Evolutionary conservation across 2,329 filamentous ascomycete genomes (phyloP).

Genomic region (Hypoxylon sp.): DNA sequence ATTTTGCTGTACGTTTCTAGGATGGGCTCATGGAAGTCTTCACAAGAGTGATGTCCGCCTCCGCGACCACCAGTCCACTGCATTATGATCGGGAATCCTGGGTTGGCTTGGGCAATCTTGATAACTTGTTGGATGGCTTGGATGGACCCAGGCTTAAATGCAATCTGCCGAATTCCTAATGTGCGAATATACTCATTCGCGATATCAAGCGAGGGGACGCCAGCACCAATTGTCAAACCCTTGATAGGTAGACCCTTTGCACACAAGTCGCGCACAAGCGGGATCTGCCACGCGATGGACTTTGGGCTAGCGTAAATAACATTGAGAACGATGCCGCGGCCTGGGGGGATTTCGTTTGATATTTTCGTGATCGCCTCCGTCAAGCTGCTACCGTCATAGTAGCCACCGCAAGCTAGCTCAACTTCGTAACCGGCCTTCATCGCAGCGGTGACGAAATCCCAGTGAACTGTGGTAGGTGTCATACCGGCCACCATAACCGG

Average conservation of each 20-base stretch:
- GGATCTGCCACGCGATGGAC: constrained; percentile 62
- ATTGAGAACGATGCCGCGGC: constrained; percentile 61
- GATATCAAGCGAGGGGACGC: constrained; percentile 57
- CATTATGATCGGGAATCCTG: constrained; percentile 54
- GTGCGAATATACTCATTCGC: constrained; percentile 56
- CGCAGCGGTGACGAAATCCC: constrained; percentile 61
- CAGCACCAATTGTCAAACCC: constrained; percentile 57
- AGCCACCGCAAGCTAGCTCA: constrained; percentile 55
- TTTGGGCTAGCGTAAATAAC: constrained; percentile 63
- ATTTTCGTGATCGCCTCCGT: constrained; percentile 56
- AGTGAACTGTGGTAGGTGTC: constrained; percentile 56
- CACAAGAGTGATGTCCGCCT: constrained; percentile 59
- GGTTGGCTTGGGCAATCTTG: constrained; percentile 56
- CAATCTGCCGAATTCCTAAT: constrained; percentile 56
- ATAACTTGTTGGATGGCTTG: constrained; percentile 56
- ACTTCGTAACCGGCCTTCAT: constrained; percentile 58
- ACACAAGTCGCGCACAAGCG: constrained; percentile 56
- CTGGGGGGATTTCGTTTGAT: constrained; percentile 53
- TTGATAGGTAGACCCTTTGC: constrained; percentile 56
- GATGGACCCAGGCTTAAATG: constrained; percentile 57
- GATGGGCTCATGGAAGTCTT: constrained; percentile 60
- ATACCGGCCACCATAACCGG: constrained; percentile 59
- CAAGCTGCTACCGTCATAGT: constrained; percentile 55
- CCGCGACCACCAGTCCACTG: constrained; percentile 61
- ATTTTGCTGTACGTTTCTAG: constrained; percentile 55